Base-by-base conservation (phyloP, 1,284 basidiomycete species). In the Puccinia brachypodii region DNA sequence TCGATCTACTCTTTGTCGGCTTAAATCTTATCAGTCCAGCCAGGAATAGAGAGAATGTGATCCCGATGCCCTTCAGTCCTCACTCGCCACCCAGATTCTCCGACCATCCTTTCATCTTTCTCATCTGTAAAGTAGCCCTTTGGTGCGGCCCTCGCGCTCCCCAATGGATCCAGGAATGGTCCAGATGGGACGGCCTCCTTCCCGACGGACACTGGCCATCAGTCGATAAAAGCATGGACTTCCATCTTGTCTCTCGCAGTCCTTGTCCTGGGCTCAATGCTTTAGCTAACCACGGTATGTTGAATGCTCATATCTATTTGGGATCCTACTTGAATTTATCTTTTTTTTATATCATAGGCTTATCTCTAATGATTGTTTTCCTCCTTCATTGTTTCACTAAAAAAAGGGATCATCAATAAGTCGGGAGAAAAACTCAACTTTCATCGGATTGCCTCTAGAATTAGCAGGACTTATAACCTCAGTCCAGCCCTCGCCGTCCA, bases 401-500 rank as follows among this genome's bases (percentile, higher is more conserved):
- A 50, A 58, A 38, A 44, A 47, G 83, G 83, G 3, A 69, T 82
- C 42, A 38, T 84, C 0, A 81, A 83, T 53, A 77, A 77, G 38
- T 68, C 83, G 13, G 83, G 83, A 11, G 38, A 82, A 33, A 72
- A 82, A 80, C 76, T 84, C 53, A 83, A 81, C 7, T 80, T 81
- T 19, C 19, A 31, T 9, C 71, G 82, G 53, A 66, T 84, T 47
- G 33, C 75, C 3, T 68, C 76, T 11, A 77, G 81, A 0, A 40
- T 83, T 14, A 44, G 38, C 31, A 33, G 82, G 40, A 44, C 83
- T 14, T 84, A 84, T 81, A 84, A 84, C 38, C 83, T 84, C 38
- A 36, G 77, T 4, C 83, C 83, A 33, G 82, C 83, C 0, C n/a
- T 84, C 28, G 81, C 83, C 40, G 77, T 83, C 40, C 83, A 84